Evolutionary conservation across 2,329 filamentous ascomycete genomes (phyloP), one percentile per base, ranked within the genome.

Genomic region (Colletotrichum musae): DNA sequence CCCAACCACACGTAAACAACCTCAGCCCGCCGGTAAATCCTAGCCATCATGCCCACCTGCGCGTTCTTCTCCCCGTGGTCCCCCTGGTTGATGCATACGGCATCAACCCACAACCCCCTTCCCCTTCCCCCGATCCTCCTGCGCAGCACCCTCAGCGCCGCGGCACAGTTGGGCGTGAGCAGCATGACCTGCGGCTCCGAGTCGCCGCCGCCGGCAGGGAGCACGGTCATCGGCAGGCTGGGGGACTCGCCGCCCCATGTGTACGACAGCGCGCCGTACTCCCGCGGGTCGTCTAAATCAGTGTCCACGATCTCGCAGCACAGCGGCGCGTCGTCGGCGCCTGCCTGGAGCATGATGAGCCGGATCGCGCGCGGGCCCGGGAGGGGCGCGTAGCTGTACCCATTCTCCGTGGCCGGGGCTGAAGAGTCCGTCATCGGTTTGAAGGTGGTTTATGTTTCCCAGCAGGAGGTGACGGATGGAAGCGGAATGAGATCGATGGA

Each of bases 181-280:
- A 47, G 39, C 9, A 57, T 24, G 0, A 26, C 2, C 10, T 4
- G 4, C 15, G 54, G 15, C 1, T n/a, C 15, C 3, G 36, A 15
- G 15, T 43, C 21, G 5, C 1, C 12, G 5, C 1, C 12, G 9
- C 7, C 10, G 7, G 7, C 32, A 36, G 32, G 32, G 0, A 7
- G 5, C 26, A 58, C 7, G 1, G 0, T 12, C 54, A 58, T 58
- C 6, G 39, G 39, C 4, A n/a, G 18, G 5, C 36, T 47, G 2
- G 54, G 39, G 12, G 15, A 16, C 36, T 58, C 54, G 6, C 15
- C 54, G 24, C 26, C 43, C 56, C 56, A 58, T 6, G 54, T 45
- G 2, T 45, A 58, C 12, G 43, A 48, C 26, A 58, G 26, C 6
- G 43, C 43, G 16, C 32, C 18, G 6, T 58, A 58, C 1, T 48